Conservation (phyloP, 345 rosid genomes). For the Salix exigua region DNA sequence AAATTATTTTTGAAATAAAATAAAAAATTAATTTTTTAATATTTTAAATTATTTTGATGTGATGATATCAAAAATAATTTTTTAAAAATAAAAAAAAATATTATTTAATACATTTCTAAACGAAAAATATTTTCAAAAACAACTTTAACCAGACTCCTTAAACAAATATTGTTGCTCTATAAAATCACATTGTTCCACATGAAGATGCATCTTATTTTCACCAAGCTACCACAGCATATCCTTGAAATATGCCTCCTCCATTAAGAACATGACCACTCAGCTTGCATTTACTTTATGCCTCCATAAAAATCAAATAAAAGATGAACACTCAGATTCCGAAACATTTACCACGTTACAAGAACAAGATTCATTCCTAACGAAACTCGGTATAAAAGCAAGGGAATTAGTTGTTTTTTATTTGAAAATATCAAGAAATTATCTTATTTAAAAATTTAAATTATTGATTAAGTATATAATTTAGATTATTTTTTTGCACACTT, state of each 20-base stretch:
- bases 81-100: too few relatives aligned
- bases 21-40: too few relatives aligned
- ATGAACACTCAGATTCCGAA: background rate
- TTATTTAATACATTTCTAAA: too few relatives aligned
- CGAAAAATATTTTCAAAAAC: too few relatives aligned
- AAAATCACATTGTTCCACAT: background rate
- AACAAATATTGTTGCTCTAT: background rate
- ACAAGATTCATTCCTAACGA: background rate
- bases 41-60: too few relatives aligned
- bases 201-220: background rate
- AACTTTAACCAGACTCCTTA: too few relatives aligned
- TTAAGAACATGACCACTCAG: background rate
- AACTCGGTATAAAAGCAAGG: background rate
- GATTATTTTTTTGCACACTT: fast-evolving
- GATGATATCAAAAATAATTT: too few relatives aligned
- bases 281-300: background rate
- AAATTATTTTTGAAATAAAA: too few relatives aligned
- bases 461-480: too few relatives aligned
- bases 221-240: background rate
- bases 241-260: background rate
- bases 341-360: background rate
- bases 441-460: too few relatives aligned
- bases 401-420: too few relatives aligned
- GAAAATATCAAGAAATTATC: too few relatives aligned
- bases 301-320: background rate